Percentiles rank a stretch among this genome's conserved stretches.
Evolutionary conservation across 768 basidiomycete genomes (phyloP).

Genomic region (Exsudoporus frostii): DNA sequence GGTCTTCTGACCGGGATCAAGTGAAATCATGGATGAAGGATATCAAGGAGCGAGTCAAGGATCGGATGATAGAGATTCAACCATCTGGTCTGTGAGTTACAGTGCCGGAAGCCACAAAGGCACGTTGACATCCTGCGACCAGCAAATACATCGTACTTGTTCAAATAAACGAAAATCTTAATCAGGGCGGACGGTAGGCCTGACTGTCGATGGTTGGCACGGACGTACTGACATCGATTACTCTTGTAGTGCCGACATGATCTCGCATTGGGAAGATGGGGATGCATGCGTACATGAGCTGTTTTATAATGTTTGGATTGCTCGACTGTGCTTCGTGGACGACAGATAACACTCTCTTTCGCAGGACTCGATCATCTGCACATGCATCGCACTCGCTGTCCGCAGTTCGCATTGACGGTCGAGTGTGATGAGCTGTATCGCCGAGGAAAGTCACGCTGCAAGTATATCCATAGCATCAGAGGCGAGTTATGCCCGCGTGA

Average conservation of each 20-base stretch:
- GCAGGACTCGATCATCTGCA: conserved; percentile 71
- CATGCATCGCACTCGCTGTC: conserved; percentile 60
- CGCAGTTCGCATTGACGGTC: conserved; percentile 39
- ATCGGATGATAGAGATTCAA: conserved; percentile 81
- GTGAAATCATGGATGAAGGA: conserved; percentile 79
- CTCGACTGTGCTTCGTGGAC: conserved; percentile 7
- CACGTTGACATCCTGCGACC: conserved; percentile 17
- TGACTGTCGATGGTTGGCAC: background rate
- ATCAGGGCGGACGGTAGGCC: conserved; percentile 79
- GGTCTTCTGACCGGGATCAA: conserved; percentile 69
- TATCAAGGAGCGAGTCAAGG: conserved; percentile 80
- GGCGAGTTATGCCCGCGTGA: conserved; percentile 13
- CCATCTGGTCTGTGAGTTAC: conserved; percentile 74
- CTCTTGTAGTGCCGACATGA: conserved; percentile 64
- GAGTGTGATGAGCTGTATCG: conserved; percentile 21
- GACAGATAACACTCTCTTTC: conserved; percentile 8
- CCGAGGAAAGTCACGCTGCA: conserved; percentile 17
- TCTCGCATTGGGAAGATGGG: conserved; percentile 86
- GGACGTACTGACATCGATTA: conserved; percentile 2
- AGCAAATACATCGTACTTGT: conserved; percentile 89
- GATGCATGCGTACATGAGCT: conserved; percentile 78
- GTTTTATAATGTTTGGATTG: conserved; percentile 64
- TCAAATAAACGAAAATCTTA: conserved; percentile 79
- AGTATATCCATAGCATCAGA: conserved; percentile 20
- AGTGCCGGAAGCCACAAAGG: background rate